Conservation (phyloP, 2,329 filamentous ascomycete genomes). For the Fusarium luffae region DNA sequence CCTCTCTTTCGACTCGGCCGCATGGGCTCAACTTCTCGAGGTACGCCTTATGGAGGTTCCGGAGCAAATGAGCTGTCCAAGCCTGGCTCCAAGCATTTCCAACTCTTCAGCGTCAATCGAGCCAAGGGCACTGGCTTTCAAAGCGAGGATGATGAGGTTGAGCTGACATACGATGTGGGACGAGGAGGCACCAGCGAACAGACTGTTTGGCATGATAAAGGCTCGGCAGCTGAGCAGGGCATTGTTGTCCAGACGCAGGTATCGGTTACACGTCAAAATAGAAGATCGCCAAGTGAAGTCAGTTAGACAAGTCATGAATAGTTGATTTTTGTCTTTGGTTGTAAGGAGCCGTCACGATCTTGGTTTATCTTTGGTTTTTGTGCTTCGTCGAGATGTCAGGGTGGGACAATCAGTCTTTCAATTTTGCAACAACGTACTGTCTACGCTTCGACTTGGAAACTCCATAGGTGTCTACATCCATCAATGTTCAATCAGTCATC, state of each 20-base stretch:
- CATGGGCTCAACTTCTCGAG: background rate
- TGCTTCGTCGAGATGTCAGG: too few species aligned
- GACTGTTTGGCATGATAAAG: background rate
- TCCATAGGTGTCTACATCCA: too few species aligned
- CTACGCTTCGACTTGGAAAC: too few species aligned
- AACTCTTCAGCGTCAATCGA: constrained; percentile 7
- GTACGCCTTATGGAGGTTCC: constrained; percentile 15
- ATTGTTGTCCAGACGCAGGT: constrained; percentile 8
- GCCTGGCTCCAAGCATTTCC: constrained; percentile 7
- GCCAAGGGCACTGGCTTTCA: background rate
- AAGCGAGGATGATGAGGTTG: constrained; percentile 14
- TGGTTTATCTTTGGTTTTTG: too few species aligned
- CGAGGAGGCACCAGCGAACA: background rate
- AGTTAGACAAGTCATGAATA: background rate
- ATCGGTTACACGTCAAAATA: constrained; percentile 3
- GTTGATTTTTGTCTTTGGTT: too few species aligned
- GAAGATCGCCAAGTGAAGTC: background rate
- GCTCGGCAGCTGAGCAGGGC: background rate
- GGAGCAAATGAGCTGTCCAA: constrained; percentile 11
- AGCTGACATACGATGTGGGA: constrained; percentile 8
- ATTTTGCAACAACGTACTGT: too few species aligned
- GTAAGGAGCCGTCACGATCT: accelerated
- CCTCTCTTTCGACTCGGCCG: constrained; percentile 13
- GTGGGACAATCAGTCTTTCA: too few species aligned
- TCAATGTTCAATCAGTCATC: too few species aligned